Percentiles rank a stretch among this genome's conserved stretches.
Conservation (phyloP, 257 asterid genomes). For the Lithospermum erythrorhizon region DNA sequence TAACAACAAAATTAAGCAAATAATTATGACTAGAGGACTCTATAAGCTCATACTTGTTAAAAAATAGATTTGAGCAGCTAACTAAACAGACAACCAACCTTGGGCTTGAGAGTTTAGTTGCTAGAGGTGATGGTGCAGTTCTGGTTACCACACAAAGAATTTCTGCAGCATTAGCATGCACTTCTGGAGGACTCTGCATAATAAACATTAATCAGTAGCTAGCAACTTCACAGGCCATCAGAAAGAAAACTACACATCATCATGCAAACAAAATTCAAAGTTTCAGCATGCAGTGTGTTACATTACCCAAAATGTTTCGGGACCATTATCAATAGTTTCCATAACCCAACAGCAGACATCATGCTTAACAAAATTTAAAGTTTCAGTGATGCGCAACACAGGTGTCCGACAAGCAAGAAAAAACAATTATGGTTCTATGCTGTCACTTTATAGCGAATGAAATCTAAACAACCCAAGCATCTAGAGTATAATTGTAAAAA, state of each 20-base stretch:
- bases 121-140: conserved; percentile 76
- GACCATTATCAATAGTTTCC: background rate
- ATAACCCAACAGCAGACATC: background rate
- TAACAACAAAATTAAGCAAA: conserved; percentile 11
- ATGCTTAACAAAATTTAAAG: background rate
- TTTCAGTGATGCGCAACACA: background rate
- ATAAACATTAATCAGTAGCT: background rate
- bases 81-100: conserved; percentile 37
- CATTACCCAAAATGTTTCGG: background rate
- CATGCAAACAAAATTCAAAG: too few relatives aligned
- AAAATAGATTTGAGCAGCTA: background rate
- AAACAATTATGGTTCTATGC: background rate
- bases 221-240: too few relatives aligned
- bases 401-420: background rate
- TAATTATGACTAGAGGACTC: background rate
- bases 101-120: conserved; percentile 81
- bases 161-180: conserved; percentile 96
- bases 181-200: conserved; percentile 82
- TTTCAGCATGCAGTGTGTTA: background rate
- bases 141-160: conserved; percentile 86
- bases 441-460: background rate
- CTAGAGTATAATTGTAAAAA: background rate
- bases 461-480: background rate
- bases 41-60: background rate
- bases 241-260: too few relatives aligned